Evolutionary conservation across 2,329 filamentous ascomycete genomes (phyloP), one percentile per base, ranked within the genome.

Genomic region (Colletotrichum karsti): DNA sequence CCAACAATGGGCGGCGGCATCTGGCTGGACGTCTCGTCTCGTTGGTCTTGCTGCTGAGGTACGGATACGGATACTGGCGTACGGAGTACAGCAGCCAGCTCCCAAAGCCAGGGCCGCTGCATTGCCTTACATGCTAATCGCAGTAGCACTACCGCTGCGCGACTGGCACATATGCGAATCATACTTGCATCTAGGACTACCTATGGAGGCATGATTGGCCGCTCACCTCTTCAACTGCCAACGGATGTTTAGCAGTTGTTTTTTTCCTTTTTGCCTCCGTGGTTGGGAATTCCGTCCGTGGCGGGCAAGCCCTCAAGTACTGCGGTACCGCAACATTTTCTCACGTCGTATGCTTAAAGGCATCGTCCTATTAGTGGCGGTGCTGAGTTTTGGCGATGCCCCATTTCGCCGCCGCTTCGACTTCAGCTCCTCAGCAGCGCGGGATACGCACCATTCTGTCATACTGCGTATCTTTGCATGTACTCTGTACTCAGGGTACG

Each of bases 131-230:
- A 67, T 63, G 51, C 33, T 63, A 62, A 37, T 55, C 50, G n/a
- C 61, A 62, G 61, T 62, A 69, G 71, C 69, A 75, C 42, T 39
- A 46, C 53, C 65, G 68, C 68, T 37, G 63, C 65, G 53, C 33
- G 35, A 55, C 50, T 56, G 28, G 50, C 56, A 77, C 74, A 78
- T 78, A 81, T 81, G 78, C 80, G 77, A 75, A 81, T 77, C 80
- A 81, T 81, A 81, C 77, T 77, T 81, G 79, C 78, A 77, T 80
- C 75, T 62, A 63, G 51, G 53, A 46, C 4, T 24, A 12, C 28
- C n/a, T n/a, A n/a, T n/a, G n/a, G n/a, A n/a, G n/a, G n/a, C n/a
- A n/a, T n/a, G 46, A 28, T 24, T 35, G 33, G 33, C 33, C 7
- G 33, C 4, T 35, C 33, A 30, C n/a, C n/a, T n/a, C n/a, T n/a